Percentiles rank a stretch among this genome's conserved stretches.
phyloP scores from a whole-genome alignment of 1,284 basidiomycete genomes.

The Boletus mariae region DNA sequence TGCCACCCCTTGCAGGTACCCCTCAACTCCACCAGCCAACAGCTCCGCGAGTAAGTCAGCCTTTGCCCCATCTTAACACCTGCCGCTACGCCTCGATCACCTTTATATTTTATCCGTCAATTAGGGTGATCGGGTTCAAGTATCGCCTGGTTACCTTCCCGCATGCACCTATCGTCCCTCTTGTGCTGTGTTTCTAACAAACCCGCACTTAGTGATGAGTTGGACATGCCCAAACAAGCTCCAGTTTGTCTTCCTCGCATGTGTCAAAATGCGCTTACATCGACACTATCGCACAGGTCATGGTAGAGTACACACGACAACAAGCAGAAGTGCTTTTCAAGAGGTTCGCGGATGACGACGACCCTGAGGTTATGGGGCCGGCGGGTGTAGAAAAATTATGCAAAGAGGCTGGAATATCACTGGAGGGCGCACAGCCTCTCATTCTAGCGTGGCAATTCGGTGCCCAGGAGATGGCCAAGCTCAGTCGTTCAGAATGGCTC shows the following conservation, averaged over 20 bases:
- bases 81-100: conserved; percentile 9
- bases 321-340: conserved; percentile 56
- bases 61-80: conserved; percentile 19
- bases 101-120: conserved; percentile 10
- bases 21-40: conserved; percentile 23
- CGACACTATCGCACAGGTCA: conserved; percentile 10
- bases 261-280: background rate
- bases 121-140: conserved; percentile 20
- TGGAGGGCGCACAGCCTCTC: conserved; percentile 68
- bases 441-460: conserved; percentile 70
- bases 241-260: conserved; percentile 15
- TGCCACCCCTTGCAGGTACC: conserved; percentile 22
- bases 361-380: conserved; percentile 55
- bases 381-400: conserved; percentile 68
- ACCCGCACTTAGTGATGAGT: conserved; percentile 45
- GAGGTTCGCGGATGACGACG: conserved; percentile 59
- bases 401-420: conserved; percentile 56
- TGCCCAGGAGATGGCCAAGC: conserved; percentile 65
- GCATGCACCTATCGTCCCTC: conserved; percentile 50
- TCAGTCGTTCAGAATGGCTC: conserved; percentile 65
- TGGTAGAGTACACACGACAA: conserved; percentile 48
- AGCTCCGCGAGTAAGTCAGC: conserved; percentile 31
- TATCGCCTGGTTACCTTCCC: conserved; percentile 17
- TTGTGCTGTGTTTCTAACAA: conserved; percentile 53
- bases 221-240: conserved; percentile 27